Percentiles rank a stretch among this genome's conserved stretches.
Conservation (phyloP, 2,329 filamentous ascomycete species). For the Penicillium sp. region DNA sequence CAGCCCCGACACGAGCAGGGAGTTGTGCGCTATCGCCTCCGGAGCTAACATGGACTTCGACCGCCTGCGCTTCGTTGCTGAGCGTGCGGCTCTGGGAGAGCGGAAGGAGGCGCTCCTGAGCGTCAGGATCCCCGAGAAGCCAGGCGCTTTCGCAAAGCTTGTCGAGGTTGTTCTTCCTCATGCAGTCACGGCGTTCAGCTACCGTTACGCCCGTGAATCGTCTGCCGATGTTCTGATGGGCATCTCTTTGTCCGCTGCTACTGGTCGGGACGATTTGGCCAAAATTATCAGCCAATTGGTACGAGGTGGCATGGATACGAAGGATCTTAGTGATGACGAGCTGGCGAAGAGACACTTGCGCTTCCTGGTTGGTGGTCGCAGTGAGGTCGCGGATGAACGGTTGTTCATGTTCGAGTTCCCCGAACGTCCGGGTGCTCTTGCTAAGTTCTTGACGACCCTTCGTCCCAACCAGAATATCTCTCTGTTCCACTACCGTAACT, state of each 20-base stretch:
- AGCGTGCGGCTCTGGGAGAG: constrained; percentile 86
- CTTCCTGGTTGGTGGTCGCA: constrained; percentile 82
- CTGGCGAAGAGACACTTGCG: constrained; percentile 87
- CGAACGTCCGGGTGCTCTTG: constrained; percentile 81
- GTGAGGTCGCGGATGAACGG: constrained; percentile 66
- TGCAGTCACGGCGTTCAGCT: constrained; percentile 86
- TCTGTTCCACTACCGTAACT: constrained; percentile 96
- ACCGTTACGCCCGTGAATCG: constrained; percentile 65
- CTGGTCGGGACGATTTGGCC: constrained; percentile 62
- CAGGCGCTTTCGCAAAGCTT: constrained; percentile 79
- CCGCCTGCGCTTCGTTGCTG: constrained; percentile 86
- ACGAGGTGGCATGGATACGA: constrained; percentile 60
- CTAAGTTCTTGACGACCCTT: constrained; percentile 78
- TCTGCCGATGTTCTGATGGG: constrained; percentile 80
- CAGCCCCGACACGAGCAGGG: constrained; percentile 61
- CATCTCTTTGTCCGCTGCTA: constrained; percentile 65
- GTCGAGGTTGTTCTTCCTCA: constrained; percentile 77
- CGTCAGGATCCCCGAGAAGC: constrained; percentile 76
- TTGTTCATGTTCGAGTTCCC: constrained; percentile 97
- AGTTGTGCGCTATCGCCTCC: constrained; percentile 77
- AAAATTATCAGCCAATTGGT: constrained; percentile 62
- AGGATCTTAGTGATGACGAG: constrained; percentile 78
- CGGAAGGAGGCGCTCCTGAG: constrained; percentile 84
- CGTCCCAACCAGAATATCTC: constrained; percentile 88
- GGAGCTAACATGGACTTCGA: constrained; percentile 99